Conservation (phyloP, 78 protist genomes). For the Creolimax fragrantissima region DNA sequence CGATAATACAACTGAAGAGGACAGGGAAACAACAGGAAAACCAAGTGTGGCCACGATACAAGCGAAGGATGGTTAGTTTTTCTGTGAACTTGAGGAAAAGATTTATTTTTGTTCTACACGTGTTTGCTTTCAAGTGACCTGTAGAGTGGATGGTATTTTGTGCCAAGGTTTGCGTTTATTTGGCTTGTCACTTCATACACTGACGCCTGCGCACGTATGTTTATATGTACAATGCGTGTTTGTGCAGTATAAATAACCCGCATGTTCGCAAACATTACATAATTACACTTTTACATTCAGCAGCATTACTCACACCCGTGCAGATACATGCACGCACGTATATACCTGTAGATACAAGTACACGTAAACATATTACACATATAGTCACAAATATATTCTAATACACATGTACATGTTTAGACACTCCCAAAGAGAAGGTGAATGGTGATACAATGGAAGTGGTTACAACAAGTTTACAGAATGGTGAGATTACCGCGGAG, state of each 20-base stretch:
- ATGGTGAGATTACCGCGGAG: neutral
- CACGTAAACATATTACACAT: neutral
- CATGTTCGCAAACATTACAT: neutral
- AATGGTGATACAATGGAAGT: too few species aligned
- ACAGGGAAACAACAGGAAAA: too few species aligned
- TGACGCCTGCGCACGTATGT: neutral
- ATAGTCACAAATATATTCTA: neutral
- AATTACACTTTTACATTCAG: neutral
- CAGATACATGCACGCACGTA: neutral
- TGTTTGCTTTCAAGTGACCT: too few species aligned
- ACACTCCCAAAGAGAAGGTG: too few species aligned
- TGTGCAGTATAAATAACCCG: neutral
- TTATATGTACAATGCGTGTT: neutral
- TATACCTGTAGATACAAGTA: neutral
- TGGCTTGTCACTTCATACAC: too few species aligned
- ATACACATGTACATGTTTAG: neutral
- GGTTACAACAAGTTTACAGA: too few species aligned
- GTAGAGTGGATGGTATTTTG: too few species aligned
- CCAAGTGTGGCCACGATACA: too few species aligned
- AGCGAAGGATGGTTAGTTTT: too few species aligned
- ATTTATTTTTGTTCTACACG: too few species aligned
- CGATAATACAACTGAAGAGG: too few species aligned
- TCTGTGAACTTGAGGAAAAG: too few species aligned
- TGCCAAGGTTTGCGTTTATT: neutral
- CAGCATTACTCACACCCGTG: neutral